phyloP scores from a whole-genome alignment of 78 protist species.

The Speleostelium caveatum region DNA sequence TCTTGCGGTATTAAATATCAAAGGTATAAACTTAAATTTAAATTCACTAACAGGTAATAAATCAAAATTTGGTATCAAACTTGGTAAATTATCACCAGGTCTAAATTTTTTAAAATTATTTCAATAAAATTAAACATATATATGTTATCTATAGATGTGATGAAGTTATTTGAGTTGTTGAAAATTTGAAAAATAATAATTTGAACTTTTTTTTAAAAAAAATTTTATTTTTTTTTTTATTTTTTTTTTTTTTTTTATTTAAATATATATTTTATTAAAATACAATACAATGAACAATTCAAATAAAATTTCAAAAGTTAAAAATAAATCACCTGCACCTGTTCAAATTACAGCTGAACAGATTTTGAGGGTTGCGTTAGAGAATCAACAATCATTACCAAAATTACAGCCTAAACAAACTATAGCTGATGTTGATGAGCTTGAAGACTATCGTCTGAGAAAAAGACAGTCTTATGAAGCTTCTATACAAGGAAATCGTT shows the following conservation, averaged over 20 bases:
- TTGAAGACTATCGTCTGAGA: constrained; percentile 87
- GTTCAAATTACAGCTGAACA: constrained; percentile 99
- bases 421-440: constrained; percentile 96
- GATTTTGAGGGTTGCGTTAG: constrained; percentile 93
- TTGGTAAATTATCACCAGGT: not conserved
- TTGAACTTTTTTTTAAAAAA: too few relatives aligned
- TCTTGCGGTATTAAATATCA: not conserved
- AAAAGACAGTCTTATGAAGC: constrained; percentile 91
- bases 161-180: too few relatives aligned
- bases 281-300: not conserved
- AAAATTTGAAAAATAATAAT: too few relatives aligned
- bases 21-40: too few relatives aligned
- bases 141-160: too few relatives aligned
- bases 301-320: constrained; percentile 37
- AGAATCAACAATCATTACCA: constrained; percentile 33
- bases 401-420: constrained; percentile 87
- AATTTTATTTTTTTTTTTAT: too few relatives aligned
- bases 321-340: constrained; percentile 95
- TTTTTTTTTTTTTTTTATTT: too few relatives aligned
- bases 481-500: constrained; percentile 23
- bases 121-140: too few relatives aligned
- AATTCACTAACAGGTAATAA: not conserved
- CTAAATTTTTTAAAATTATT: too few relatives aligned
- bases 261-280: too few relatives aligned
- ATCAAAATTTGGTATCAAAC: not conserved